Evolutionary conservation across 371 early-diverging fungal species (phyloP), one percentile per base, ranked within the genome.

Genomic region (Mortierella polycephala): DNA sequence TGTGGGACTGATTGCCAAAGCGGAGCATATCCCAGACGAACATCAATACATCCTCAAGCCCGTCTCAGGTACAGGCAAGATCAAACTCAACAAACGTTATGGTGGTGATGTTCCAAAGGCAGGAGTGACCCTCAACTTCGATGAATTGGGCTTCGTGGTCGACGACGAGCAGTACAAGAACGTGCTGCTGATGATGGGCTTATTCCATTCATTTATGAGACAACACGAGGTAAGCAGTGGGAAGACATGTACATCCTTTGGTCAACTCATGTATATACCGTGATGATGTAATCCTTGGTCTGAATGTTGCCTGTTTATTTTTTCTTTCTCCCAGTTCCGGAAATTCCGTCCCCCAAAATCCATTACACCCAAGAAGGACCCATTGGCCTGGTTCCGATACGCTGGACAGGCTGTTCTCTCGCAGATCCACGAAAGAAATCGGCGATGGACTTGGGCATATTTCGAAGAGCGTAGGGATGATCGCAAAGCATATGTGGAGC

Each of bases 41-140:
- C 92, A 93, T 64, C 95, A 95, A 64, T 96, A 94, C 62, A 90
- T 99, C 12, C 81, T 99, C 40, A 93, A 92, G 69, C 99, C 99
- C 1, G 97, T 99, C 0, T 94, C 95, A n/a, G 99, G 98, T 5
- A 87, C 88, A 41, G 99, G 97, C 40, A 74, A 83, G 73, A 62
- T 83, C 50, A 88, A 88, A 21, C 73, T 94, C 64, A 90, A 88
- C 81, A 94, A 94, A 67, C 80, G 86, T 10, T 90, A 89, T 52
- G 86, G 88, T 21, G 81, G 83, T n/a, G 86, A 85, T 16, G 84
- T 85, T 2, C 87, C 94, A 5, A 94, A 93, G 69, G 85, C 87
- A 3, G 89, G 86, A 51, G 90, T 90, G 6, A 85, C 88, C 37
- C 84, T 95, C 50, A 73, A 91, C 67, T 98, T 98, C 85, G 96